Evolutionary conservation across 1,139 yeast genomes (phyloP).

Genomic region (Hemisphaericaspora xylofermentans): DNA sequence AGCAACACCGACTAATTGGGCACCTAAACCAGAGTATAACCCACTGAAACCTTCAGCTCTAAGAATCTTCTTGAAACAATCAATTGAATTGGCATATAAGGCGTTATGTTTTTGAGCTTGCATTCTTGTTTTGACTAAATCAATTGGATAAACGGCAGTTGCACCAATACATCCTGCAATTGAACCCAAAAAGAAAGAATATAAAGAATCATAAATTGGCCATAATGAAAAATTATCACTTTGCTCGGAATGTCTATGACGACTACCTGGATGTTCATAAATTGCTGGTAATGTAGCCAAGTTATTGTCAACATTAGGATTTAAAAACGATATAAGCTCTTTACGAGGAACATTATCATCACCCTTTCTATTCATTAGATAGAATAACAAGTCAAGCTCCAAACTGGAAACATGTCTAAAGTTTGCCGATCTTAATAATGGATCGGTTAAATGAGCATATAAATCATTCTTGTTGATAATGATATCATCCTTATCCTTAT

Average conservation of each 20-base stretch:
- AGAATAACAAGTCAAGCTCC: constrained; percentile 47
- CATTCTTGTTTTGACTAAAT: constrained; percentile 94
- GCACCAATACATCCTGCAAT: constrained; percentile 98
- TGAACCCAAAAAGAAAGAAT: constrained; percentile 88
- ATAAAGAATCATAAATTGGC: constrained; percentile 77
- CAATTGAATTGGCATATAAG: constrained; percentile 75
- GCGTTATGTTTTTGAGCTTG: constrained; percentile 86
- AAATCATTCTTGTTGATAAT: constrained; percentile 44
- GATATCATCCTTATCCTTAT: constrained; percentile 45
- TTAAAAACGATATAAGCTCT: constrained; percentile 49
- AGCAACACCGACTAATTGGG: constrained; percentile 95
- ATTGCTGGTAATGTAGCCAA: constrained; percentile 35
- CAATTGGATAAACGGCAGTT: constrained; percentile 96
- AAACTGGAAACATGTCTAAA: constrained; percentile 47
- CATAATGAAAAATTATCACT: constrained; percentile 46
- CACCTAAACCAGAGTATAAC: constrained; percentile 90
- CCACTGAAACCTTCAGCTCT: constrained; percentile 81
- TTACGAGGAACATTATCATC: constrained; percentile 51
- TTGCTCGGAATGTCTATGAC: constrained; percentile 26
- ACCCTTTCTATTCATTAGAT: constrained; percentile 43
- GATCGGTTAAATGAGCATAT: constrained; percentile 49
- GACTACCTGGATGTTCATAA: constrained; percentile 46
- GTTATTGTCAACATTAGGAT: constrained; percentile 45
- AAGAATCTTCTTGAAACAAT: constrained; percentile 80
- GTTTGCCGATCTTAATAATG: constrained; percentile 52